These are phyloP conservation scores for Epichloe baconii DNA, from an alignment of 2,329 filamentous ascomycete genomes.

Conservation along the genomic window DNA sequence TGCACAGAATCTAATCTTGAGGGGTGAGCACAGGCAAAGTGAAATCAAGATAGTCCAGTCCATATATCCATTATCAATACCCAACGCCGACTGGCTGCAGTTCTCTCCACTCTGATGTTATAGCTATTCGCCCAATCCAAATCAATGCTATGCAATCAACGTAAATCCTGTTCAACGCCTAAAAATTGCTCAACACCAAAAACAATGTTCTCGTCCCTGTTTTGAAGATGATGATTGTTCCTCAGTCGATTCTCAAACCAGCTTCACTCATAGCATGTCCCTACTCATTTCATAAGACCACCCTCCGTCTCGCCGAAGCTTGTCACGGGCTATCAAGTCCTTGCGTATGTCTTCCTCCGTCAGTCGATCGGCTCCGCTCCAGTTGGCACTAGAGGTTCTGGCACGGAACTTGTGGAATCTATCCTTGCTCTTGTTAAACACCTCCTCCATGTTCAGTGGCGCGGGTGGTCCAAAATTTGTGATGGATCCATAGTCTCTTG, in stretches of 20 bases:
- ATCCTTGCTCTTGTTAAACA: slow-evolving; percentile 83
- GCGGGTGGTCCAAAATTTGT: slow-evolving; percentile 72
- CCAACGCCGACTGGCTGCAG: neutral
- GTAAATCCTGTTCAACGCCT: slow-evolving; percentile 1
- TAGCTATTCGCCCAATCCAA: neutral
- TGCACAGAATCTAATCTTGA: no score
- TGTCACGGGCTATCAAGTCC: slow-evolving; percentile 68
- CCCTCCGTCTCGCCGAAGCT: slow-evolving; percentile 67
- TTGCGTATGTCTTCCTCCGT: slow-evolving; percentile 78
- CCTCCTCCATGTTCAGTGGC: slow-evolving; percentile 88
- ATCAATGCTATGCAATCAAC: slow-evolving; percentile 5
- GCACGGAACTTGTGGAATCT: slow-evolving; percentile 77
- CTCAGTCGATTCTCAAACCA: neutral
- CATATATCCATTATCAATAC: neutral
- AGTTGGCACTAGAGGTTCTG: slow-evolving; percentile 88
- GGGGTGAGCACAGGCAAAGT: neutral
- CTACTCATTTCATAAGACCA: slow-evolving; percentile 59
- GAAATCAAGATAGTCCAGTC: neutral
- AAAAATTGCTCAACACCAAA: neutral
- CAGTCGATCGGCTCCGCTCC: slow-evolving; percentile 68
- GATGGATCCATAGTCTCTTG: slow-evolving; percentile 82
- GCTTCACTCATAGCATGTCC: slow-evolving; percentile 25
- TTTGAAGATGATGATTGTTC: neutral
- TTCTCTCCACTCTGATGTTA: neutral
- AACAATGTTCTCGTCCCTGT: neutral